Evolutionary conservation across 768 basidiomycete genomes (phyloP), one percentile per base, ranked within the genome.

Genomic region (Pisolithus marmoratus): DNA sequence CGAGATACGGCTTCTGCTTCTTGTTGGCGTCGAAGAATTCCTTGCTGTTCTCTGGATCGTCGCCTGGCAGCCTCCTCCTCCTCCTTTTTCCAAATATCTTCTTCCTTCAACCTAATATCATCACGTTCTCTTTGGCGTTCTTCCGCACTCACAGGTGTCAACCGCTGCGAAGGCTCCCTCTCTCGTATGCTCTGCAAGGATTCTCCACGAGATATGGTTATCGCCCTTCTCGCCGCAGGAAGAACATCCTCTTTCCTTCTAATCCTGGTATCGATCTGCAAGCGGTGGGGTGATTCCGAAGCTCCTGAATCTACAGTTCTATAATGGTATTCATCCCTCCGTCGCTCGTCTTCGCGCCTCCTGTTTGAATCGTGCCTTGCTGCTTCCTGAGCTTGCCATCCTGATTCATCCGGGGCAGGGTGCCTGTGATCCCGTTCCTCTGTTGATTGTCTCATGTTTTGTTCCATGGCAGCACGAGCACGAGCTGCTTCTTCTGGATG

Each of bases 1-100:
- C 73, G 73, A 34, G 78, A 78, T 27, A 74, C 73, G 14, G 73
- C 69, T 14, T 83, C 78, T 7, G 80, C 78, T 59, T 85, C 84
- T 46, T 77, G 77, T 60, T 85, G 85, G 46, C 85, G 71, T 40
- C 71, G 72, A 7, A 72, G 52, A 52, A 86, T 82, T 0, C 75
- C 82, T 9, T 81, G 80, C 50, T 83, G 78, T 51, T 84, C 80
- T 46, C 72, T 70, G 50, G 67, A 72, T 50, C 76, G 69, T 57
- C 74, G 74, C 53, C 74, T 68, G 53, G 71, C 69, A 1, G 57
- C 57, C 4, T 74, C 76, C 45, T 79, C 78, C 53, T 79, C 76
- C 54, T 78, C 76, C n/a, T 74, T 66, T 38, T 63, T 65, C 51
- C 73, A 69, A 58, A 70, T 64, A 45, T 74, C 77, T 51, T 75